Evolutionary conservation across 306 rosid species (phyloP), one percentile per base, ranked within the genome.

Genomic region (Castanospermum australe): DNA sequence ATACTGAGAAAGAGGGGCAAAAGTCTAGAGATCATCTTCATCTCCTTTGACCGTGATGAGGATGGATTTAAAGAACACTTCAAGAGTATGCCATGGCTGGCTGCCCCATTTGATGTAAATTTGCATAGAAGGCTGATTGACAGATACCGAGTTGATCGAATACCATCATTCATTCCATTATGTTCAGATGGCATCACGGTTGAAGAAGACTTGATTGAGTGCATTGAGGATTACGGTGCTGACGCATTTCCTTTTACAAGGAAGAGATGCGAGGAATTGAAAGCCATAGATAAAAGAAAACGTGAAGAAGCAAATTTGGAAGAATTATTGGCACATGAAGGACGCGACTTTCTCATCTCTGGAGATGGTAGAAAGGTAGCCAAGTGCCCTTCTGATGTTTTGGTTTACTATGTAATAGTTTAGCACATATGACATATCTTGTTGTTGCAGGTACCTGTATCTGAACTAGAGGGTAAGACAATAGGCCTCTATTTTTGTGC

Each of bases 231-330:
- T 71, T 90, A 93, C 71, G 99, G 99, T 28, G 88, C 87, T 25
- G 94, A 87, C 63, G 92, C 96, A 72, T 93, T 90, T 90, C 99
- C 99, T 21, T 95, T 93, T 87, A 95, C 97, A 18, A 91, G 50
- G 76, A 87, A 86, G 50, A 89, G 98, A 73, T 84, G 54, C 1
- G 91, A 87, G 48, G 91, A 95, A 69, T 61, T 93, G 76, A 91
- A 83, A 82, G 92, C 88, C 30, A 63, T 71, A 22, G 99, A 95
- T 48, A 67, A 76, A 76, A 91, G 87, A 59, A 95, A 84, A 72
- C 97, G 81, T 0, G 89, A 86, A 72, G 88, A 87, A 75, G 97
- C 92, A 54, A 84, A 71, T 48, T 54, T 90, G 67, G 91, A 90
- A 73, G 89, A 90, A 35, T 85, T 95, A 70, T 82, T 95, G 73